Evolutionary conservation across 495 filamentous ascomycete species (phyloP), one percentile per base, ranked within the genome.

Genomic region (Neurospora sp.): DNA sequence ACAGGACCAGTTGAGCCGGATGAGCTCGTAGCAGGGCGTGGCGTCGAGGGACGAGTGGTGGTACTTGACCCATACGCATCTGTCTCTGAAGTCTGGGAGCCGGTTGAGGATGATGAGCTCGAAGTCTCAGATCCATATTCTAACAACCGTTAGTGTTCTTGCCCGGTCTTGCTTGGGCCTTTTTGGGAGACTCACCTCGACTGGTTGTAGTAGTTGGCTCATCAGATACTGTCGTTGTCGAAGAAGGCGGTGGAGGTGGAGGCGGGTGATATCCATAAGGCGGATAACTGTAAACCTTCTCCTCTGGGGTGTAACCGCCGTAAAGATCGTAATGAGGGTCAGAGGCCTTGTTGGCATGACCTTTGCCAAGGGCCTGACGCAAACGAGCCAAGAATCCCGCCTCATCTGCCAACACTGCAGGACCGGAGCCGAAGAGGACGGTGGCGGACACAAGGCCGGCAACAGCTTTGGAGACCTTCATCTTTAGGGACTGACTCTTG

Each of bases 211-310:
- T 71, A 16, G 69, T 74, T 8, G 68, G 40, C 3, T 76, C 35
- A 27, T 14, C 27, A 5, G 70, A 72, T 8, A 44, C 72, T 59
- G 71, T 39, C 41, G 73, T 72, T 27, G 75, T 73, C 44, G 78
- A 79, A 11, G 78, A 77, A 16, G 72, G 70, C 22, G 77, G 74
- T 22, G 81, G 78, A 39, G 79, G 74, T 8, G 80, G 80, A 35
- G 77, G 80, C 42, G 81, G 82, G 2, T 80, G 80, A 73, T 85
- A 85, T 72, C 82, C 84, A 76, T 86, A 85, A 46, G 82, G 78
- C 4, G 75, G 79, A 75, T 82, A 81, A 27, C 79, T 77, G 71
- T 85, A 82, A 10, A 78, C 80, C 39, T 74, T 80, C 44, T 72
- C 76, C 20, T 80, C 72, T 40, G 74, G 76, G 20, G 72, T 46